Percentiles rank a stretch among this genome's conserved stretches.
These are phyloP conservation scores for Pholiota microspora DNA, from an alignment of 768 basidiomycete species.

Conservation along the genomic window DNA sequence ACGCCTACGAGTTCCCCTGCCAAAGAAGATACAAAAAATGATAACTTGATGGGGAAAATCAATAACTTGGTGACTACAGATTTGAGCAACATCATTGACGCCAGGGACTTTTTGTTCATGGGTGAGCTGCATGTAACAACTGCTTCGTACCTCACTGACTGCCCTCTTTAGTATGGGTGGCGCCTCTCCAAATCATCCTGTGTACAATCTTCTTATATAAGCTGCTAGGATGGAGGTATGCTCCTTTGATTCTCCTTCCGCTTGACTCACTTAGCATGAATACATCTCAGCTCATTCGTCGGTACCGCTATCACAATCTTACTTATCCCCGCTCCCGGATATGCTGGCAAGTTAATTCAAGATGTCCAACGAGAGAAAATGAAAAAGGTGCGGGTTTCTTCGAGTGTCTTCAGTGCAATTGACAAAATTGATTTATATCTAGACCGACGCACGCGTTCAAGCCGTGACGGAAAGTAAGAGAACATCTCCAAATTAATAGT, in stretches of 20 bases:
- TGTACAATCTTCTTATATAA: slow-evolving; percentile 42
- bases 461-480: slow-evolving; percentile 55
- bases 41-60: slow-evolving; percentile 68
- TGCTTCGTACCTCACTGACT: neutral
- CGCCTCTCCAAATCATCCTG: slow-evolving; percentile 37
- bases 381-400: slow-evolving; percentile 31
- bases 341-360: slow-evolving; percentile 47
- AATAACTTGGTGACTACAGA: slow-evolving; percentile 77
- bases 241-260: neutral
- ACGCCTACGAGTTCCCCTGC: neutral
- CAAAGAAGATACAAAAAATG: neutral
- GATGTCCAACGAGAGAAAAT: slow-evolving; percentile 48
- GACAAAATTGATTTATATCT: neutral
- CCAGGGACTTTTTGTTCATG: slow-evolving; percentile 31
- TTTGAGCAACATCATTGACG: slow-evolving; percentile 32
- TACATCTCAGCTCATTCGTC: slow-evolving; percentile 52
- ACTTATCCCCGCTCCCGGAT: slow-evolving; percentile 57
- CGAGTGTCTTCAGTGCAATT: no score
- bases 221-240: slow-evolving; percentile 45
- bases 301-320: slow-evolving; percentile 51
- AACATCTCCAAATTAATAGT: no score
- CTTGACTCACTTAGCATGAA: neutral
- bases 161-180: slow-evolving; percentile 26
- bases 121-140: slow-evolving; percentile 15
- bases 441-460: slow-evolving; percentile 60